Conservation (phyloP, 371 early-diverging fungal genomes). For the Spraguea lophii region DNA sequence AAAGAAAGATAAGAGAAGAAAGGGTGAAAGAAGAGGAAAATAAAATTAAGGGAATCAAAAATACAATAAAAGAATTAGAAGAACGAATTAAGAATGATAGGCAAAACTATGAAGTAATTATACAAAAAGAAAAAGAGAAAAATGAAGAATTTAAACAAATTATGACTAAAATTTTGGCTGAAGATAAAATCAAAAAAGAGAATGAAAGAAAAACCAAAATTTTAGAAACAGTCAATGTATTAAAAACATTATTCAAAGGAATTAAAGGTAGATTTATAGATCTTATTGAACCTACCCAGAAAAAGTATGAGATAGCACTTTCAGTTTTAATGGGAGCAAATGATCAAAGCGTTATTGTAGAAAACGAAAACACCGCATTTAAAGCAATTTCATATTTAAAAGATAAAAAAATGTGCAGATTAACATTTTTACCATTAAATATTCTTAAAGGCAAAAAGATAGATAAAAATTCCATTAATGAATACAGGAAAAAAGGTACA, state of each 20-base stretch:
- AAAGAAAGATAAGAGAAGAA: neutral
- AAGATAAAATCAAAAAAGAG: constrained; percentile 58
- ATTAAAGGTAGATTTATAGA: constrained; percentile 74
- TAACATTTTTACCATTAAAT: constrained; percentile 76
- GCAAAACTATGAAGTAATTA: neutral
- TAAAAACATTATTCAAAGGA: constrained; percentile 61
- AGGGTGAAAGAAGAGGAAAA: constrained; percentile 6
- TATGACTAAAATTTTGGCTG: constrained; percentile 34
- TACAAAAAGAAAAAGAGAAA: constrained; percentile 51
- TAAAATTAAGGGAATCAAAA: constrained; percentile 8
- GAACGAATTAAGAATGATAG: neutral
- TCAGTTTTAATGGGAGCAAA: constrained; percentile 49
- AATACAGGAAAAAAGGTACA: constrained; percentile 40
- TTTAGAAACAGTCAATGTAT: constrained; percentile 53
- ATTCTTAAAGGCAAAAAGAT: constrained; percentile 51
- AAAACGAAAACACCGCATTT: constrained; percentile 48
- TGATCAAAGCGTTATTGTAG: constrained; percentile 50
- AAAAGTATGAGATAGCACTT: constrained; percentile 67
- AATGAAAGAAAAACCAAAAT: constrained; percentile 56
- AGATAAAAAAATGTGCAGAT: constrained; percentile 68
- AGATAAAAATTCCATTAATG: constrained; percentile 54
- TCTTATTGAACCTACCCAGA: constrained; percentile 67
- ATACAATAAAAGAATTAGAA: constrained; percentile 9
- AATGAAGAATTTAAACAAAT: constrained; percentile 56
- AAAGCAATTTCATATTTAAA: constrained; percentile 58